Evolutionary conservation across 768 basidiomycete genomes (phyloP).

Genomic region (Clathrus columnatus): DNA sequence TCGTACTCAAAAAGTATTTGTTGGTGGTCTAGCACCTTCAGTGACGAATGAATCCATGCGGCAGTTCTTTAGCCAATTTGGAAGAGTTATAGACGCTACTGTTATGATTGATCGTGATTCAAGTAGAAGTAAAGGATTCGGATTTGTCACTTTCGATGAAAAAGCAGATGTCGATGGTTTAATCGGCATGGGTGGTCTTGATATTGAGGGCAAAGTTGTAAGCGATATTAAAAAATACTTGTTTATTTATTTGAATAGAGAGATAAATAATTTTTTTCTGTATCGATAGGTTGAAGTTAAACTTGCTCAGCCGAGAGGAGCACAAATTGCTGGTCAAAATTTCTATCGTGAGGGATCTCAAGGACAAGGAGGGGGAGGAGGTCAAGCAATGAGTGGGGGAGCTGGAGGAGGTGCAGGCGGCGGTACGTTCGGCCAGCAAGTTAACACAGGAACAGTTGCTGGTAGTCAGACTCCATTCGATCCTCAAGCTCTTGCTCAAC

Average conservation of each 20-base stretch:
- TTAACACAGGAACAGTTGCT: constrained; percentile 24
- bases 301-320: constrained; percentile 76
- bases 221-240: constrained; percentile 22
- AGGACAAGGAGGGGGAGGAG: constrained; percentile 27
- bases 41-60: constrained; percentile 94
- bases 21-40: constrained; percentile 85
- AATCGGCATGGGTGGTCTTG: constrained; percentile 79
- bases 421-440: constrained; percentile 30
- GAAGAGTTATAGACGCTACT: constrained; percentile 93
- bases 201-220: constrained; percentile 93
- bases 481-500: constrained; percentile 82
- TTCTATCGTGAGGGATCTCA: constrained; percentile 63
- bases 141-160: constrained; percentile 88
- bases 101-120: constrained; percentile 98
- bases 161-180: constrained; percentile 85
- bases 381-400: too few species aligned
- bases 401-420: constrained; percentile 24
- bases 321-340: constrained; percentile 17
- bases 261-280: not conserved
- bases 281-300: constrained; percentile 85
- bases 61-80: constrained; percentile 88
- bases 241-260: not conserved
- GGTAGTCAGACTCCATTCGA: constrained; percentile 57
- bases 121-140: constrained; percentile 90
- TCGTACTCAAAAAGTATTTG: constrained; percentile 89